These are phyloP conservation scores for Botrytis tulipae DNA, from an alignment of 2,329 filamentous ascomycete genomes.

Conservation along the genomic window DNA sequence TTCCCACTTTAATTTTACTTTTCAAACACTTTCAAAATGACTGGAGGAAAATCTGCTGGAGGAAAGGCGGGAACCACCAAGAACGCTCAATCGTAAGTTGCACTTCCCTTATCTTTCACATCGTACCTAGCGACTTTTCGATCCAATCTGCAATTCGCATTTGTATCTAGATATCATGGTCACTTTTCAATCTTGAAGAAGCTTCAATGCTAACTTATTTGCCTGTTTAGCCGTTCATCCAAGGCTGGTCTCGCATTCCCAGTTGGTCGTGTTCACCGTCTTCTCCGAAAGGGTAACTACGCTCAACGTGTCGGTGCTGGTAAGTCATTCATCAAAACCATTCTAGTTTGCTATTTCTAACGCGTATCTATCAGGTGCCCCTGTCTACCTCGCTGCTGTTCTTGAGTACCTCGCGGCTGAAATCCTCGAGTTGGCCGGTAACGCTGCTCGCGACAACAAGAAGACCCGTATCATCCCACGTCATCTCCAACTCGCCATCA, in stretches of 20 bases:
- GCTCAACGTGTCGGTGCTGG: conserved; percentile 98
- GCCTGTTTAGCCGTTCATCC: conserved; percentile 75
- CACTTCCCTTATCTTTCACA: conserved; percentile 20
- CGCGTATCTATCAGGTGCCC: conserved; percentile 57
- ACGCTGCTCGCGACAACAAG: conserved; percentile 99
- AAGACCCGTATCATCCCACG: conserved; percentile 99
- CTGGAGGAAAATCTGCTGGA: conserved; percentile 95
- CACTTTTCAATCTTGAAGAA: conserved; percentile 45
- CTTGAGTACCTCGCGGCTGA: conserved; percentile 98
- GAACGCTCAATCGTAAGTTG: conserved; percentile 96
- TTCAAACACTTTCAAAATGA: conserved; percentile 76
- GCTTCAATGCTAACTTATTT: conserved; percentile 23
- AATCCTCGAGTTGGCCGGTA: conserved; percentile 97
- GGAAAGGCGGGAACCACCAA: conserved; percentile 99
- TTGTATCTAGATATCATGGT: conserved; percentile 8
- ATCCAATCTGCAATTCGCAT: conserved; percentile 35
- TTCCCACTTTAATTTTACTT: conserved; percentile 31
- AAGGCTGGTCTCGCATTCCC: conserved; percentile 99
- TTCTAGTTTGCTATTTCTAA: conserved; percentile 30
- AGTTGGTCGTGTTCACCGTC: conserved; percentile 98
- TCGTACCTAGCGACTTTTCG: conserved; percentile 21
- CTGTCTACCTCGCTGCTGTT: conserved; percentile 94
- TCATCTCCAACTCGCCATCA: conserved; percentile 98
- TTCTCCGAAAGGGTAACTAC: conserved; percentile 98
- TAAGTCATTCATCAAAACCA: conserved; percentile 41